These are phyloP conservation scores for Eimeria praecox DNA, from an alignment of 169 alveolate species.

Conservation along the genomic window DNA sequence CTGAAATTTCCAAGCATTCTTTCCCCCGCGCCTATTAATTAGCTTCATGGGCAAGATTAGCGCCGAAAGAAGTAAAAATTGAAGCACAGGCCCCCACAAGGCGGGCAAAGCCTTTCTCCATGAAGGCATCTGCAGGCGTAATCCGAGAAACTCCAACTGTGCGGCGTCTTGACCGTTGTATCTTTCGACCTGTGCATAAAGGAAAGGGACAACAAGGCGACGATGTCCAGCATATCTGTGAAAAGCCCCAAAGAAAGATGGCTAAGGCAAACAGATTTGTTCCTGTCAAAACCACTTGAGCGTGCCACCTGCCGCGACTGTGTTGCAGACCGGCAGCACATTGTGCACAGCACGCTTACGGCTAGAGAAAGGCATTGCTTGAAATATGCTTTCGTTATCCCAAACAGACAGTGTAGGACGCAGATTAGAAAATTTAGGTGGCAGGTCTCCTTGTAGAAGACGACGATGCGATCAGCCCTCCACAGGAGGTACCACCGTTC, in stretches of 20 bases:
- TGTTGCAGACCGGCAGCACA: neutral
- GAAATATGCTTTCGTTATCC: neutral
- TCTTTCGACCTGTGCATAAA: conserved; percentile 11
- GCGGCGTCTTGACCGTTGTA: neutral
- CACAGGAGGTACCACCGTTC: conserved; percentile 71
- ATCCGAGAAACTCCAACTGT: conserved; percentile 12
- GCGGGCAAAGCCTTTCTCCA: neutral
- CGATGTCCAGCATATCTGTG: no score
- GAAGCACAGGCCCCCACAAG: conserved; percentile 18
- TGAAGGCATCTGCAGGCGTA: conserved; percentile 7
- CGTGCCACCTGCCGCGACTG: neutral
- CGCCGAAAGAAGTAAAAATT: conserved; percentile 30
- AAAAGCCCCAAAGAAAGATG: neutral
- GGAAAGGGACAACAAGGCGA: neutral
- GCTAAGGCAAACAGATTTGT: no score
- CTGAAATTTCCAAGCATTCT: conserved; percentile 55
- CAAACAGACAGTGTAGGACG: conserved; percentile 54
- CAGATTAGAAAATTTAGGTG: conserved; percentile 31
- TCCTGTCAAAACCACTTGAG: neutral
- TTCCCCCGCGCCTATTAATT: conserved; percentile 54
- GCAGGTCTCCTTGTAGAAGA: conserved; percentile 40
- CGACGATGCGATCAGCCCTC: conserved; percentile 62
- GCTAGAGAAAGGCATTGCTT: conserved; percentile 7
- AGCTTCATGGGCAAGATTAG: conserved; percentile 53
- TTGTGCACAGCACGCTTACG: neutral